phyloP scores from a whole-genome alignment of 768 basidiomycete genomes.

The Suillus tomentosus region DNA sequence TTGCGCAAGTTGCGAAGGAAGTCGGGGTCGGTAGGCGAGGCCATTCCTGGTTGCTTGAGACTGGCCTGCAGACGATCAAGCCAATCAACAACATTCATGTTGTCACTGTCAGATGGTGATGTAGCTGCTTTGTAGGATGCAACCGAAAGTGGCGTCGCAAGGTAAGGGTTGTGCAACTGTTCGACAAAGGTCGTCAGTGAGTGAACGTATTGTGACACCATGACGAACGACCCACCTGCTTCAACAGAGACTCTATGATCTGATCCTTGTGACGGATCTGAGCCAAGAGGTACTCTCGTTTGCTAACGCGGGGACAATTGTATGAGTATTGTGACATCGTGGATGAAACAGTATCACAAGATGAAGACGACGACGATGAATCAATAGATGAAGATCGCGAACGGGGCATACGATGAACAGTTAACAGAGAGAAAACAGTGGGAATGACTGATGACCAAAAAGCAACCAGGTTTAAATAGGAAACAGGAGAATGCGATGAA shows the following conservation, averaged over 20 bases:
- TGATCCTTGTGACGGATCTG: slow-evolving; percentile 87
- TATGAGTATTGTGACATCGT: slow-evolving; percentile 26
- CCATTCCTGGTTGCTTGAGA: slow-evolving; percentile 50
- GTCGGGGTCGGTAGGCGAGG: slow-evolving; percentile 30
- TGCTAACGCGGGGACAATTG: slow-evolving; percentile 48
- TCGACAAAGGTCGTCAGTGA: slow-evolving; percentile 13
- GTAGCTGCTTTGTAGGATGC: slow-evolving; percentile 79
- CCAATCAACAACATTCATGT: slow-evolving; percentile 72
- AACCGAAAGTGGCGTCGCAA: slow-evolving; percentile 77
- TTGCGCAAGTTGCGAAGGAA: slow-evolving; percentile 36
- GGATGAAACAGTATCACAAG: slow-evolving; percentile 42
- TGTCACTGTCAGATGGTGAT: slow-evolving; percentile 71
- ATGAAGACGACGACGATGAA: slow-evolving; percentile 31
- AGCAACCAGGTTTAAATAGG: slow-evolving; percentile 3
- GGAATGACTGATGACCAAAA: neutral
- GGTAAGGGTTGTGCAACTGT: slow-evolving; percentile 79
- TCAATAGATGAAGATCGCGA: slow-evolving; percentile 23
- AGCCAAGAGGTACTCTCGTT: slow-evolving; percentile 83
- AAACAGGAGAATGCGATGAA: neutral
- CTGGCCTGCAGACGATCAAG: slow-evolving; percentile 68
- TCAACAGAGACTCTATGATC: slow-evolving; percentile 82
- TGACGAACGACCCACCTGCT: slow-evolving; percentile 54
- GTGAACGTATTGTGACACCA: neutral
- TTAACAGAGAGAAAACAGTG: neutral
- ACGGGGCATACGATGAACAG: slow-evolving; percentile 13